Percentiles rank a stretch among this genome's conserved stretches.
Conservation (phyloP, 768 basidiomycete genomes). For the Pisolithus sp. region DNA sequence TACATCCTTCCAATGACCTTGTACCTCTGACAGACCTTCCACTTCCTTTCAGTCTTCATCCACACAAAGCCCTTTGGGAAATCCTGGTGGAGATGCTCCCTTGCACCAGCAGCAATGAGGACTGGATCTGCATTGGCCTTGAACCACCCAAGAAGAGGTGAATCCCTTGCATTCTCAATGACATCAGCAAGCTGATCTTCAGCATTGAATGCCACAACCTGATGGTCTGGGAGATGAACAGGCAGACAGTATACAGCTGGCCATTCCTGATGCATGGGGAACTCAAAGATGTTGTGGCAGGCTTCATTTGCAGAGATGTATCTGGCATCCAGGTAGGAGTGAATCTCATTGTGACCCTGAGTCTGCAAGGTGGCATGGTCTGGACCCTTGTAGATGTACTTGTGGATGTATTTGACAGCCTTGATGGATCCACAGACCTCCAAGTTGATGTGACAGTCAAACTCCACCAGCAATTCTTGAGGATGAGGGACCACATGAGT, state of each 20-base stretch:
- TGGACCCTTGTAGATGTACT: slow-evolving; percentile 38
- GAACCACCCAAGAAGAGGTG: slow-evolving; percentile 28
- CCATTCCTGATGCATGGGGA: slow-evolving; percentile 25
- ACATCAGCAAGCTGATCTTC: slow-evolving; percentile 22
- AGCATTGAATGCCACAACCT: slow-evolving; percentile 32
- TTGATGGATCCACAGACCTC: slow-evolving; percentile 32
- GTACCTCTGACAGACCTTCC: slow-evolving; percentile 10
- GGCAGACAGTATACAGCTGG: slow-evolving; percentile 36
- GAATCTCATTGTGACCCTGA: slow-evolving; percentile 28
- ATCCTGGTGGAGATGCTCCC: slow-evolving; percentile 26
- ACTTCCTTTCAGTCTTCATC: slow-evolving; percentile 12
- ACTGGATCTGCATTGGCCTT: slow-evolving; percentile 19
- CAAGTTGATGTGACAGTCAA: slow-evolving; percentile 44
- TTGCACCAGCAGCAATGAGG: slow-evolving; percentile 5
- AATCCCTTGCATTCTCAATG: slow-evolving; percentile 11
- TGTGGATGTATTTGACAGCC: slow-evolving; percentile 35
- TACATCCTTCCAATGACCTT: slow-evolving; percentile 29
- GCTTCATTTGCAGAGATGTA: slow-evolving; percentile 36
- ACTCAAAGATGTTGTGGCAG: slow-evolving; percentile 29
- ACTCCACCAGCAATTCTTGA: slow-evolving; percentile 28
- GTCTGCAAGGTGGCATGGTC: slow-evolving; percentile 35
- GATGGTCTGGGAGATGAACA: slow-evolving; percentile 36
- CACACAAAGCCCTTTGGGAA: slow-evolving; percentile 28
- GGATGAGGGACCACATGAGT: slow-evolving; percentile 36
- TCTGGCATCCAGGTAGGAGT: slow-evolving; percentile 28